Evolutionary conservation across 2,329 filamentous ascomycete species (phyloP).

Genomic region (Talaromyces marneffei): DNA sequence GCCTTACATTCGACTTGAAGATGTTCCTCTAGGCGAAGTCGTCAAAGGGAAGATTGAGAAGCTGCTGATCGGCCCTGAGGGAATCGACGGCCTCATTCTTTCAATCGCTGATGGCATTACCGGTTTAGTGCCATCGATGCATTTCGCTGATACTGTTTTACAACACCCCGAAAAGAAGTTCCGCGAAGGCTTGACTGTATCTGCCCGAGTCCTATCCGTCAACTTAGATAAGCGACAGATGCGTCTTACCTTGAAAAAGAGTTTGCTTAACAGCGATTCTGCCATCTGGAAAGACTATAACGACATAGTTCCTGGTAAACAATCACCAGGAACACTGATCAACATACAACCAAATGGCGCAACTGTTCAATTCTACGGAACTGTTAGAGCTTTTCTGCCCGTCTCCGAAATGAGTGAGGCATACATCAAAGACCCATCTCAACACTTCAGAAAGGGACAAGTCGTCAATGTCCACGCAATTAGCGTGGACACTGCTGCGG

Average conservation of each 20-base stretch:
- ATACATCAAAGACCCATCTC: constrained; percentile 79
- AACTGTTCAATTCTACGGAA: constrained; percentile 85
- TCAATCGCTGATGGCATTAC: constrained; percentile 80
- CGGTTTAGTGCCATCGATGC: constrained; percentile 81
- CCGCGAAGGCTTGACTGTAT: constrained; percentile 76
- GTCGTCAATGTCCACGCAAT: constrained; percentile 87
- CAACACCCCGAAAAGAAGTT: constrained; percentile 97
- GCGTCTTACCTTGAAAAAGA: constrained; percentile 88
- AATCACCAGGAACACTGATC: constrained; percentile 79
- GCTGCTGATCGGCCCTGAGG: constrained; percentile 69
- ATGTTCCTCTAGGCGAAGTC: constrained; percentile 73
- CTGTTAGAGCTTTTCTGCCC: constrained; percentile 78
- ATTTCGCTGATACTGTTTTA: constrained; percentile 79
- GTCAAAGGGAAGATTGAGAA: constrained; percentile 82
- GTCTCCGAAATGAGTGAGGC: constrained; percentile 98
- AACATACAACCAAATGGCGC: constrained; percentile 74
- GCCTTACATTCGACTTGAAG: constrained; percentile 83
- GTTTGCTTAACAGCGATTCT: constrained; percentile 80
- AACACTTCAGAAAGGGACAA: constrained; percentile 86
- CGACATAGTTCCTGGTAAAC: constrained; percentile 66
- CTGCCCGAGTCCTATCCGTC: constrained; percentile 75
- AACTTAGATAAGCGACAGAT: constrained; percentile 71
- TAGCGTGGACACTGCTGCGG: constrained; percentile 64
- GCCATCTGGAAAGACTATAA: constrained; percentile 72
- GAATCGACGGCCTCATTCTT: constrained; percentile 74